phyloP scores from a whole-genome alignment of 176 grass and related monocot genomes.

The Cymbopogon citratus region DNA sequence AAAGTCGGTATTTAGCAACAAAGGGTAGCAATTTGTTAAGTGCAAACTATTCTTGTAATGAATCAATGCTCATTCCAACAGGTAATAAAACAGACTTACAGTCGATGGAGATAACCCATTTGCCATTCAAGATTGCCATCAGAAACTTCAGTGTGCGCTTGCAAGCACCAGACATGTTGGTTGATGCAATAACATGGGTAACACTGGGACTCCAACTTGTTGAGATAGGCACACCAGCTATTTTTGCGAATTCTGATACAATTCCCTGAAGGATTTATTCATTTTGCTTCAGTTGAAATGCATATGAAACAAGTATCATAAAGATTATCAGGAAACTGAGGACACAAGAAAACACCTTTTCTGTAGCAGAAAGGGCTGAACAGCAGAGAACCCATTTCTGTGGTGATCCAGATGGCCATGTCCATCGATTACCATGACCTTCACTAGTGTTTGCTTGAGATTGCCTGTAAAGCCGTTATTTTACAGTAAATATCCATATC shows the following conservation, averaged over 20 bases:
- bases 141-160: constrained; percentile 88
- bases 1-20: constrained; percentile 16
- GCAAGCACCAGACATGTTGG: constrained; percentile 60
- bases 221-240: constrained; percentile 51
- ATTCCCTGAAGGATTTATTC: constrained; percentile 31
- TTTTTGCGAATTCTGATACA: constrained; percentile 57
- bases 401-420: constrained; percentile 64
- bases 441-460: constrained; percentile 38
- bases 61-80: neutral
- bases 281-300: constrained; percentile 34
- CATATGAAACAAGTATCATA: neutral
- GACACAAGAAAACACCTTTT: constrained; percentile 53
- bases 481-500: constrained; percentile 17
- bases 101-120: constrained; percentile 74
- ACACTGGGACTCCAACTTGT: constrained; percentile 64
- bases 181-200: constrained; percentile 86
- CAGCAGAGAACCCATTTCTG: constrained; percentile 82
- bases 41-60: neutral
- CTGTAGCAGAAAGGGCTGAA: constrained; percentile 68
- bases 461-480: constrained; percentile 28
- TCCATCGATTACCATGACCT: constrained; percentile 39
- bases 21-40: neutral
- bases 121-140: constrained; percentile 85
- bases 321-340: constrained; percentile 10
- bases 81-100: constrained; percentile 48